A percentile compares a stretch with the other conserved stretches of the same genome.
phyloP scores from a whole-genome alignment of 1,139 yeast species.

The Yamadazyma siamensis region DNA sequence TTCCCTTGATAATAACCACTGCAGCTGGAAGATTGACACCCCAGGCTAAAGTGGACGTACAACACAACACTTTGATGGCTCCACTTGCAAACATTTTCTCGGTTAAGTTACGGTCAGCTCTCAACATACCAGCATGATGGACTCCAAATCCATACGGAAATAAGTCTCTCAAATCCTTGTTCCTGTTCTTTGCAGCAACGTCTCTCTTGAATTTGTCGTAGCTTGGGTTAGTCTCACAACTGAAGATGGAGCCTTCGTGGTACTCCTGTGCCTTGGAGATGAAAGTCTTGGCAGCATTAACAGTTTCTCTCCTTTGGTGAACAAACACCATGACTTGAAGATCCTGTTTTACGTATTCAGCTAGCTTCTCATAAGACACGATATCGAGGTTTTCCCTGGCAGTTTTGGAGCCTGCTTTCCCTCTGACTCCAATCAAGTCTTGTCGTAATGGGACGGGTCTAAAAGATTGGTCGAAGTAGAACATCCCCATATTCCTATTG shows the following conservation, averaged over 20 bases:
- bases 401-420: slow-evolving; percentile 67
- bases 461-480: slow-evolving; percentile 88
- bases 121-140: slow-evolving; percentile 96
- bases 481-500: slow-evolving; percentile 84
- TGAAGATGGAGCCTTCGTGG: slow-evolving; percentile 57
- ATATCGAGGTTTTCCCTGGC: slow-evolving; percentile 76
- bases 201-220: slow-evolving; percentile 58
- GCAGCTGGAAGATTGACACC: slow-evolving; percentile 99
- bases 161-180: slow-evolving; percentile 76
- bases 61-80: slow-evolving; percentile 83
- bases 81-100: slow-evolving; percentile 87
- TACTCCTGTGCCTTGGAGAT: slow-evolving; percentile 65
- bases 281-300: slow-evolving; percentile 72
- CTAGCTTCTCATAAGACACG: slow-evolving; percentile 72
- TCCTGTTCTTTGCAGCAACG: slow-evolving; percentile 63
- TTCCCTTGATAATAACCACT: slow-evolving; percentile 93
- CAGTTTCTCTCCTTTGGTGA: slow-evolving; percentile 91
- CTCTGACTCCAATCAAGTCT: slow-evolving; percentile 81
- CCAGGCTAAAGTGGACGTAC: slow-evolving; percentile 99
- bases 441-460: slow-evolving; percentile 94
- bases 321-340: slow-evolving; percentile 97
- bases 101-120: slow-evolving; percentile 85
- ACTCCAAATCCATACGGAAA: slow-evolving; percentile 84
- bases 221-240: slow-evolving; percentile 49
- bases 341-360: slow-evolving; percentile 64